Conservation (phyloP, 164 flowering plant genomes). For the Cinnamomum micranthum region DNA sequence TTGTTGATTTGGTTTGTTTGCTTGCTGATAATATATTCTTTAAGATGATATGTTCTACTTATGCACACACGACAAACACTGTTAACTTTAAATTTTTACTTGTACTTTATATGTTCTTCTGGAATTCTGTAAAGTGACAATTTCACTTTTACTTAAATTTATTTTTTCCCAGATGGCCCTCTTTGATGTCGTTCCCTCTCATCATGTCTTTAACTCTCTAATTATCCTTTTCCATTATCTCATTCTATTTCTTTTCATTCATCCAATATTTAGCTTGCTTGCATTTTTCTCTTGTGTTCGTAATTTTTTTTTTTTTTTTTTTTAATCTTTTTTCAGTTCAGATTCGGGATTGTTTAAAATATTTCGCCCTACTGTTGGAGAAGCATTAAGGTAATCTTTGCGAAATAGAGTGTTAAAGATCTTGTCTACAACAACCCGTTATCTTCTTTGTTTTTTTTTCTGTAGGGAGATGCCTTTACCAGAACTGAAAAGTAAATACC, state of each 20-base stretch:
- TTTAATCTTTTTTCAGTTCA: constrained; percentile 43
- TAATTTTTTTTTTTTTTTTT: constrained; percentile 8
- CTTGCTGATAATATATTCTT: too few relatives aligned
- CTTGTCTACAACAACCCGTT: neutral
- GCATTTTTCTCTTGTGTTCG: neutral
- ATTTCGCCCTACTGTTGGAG: constrained; percentile 90
- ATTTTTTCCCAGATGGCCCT: too few relatives aligned
- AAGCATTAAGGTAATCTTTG: constrained; percentile 68
- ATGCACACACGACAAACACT: neutral
- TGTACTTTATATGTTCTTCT: too few relatives aligned
- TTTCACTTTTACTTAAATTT: too few relatives aligned
- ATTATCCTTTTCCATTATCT: too few relatives aligned
- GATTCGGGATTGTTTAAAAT: constrained; percentile 66
- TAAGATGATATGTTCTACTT: neutral
- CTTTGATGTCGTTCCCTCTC: too few relatives aligned
- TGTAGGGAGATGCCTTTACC: constrained; percentile 81
- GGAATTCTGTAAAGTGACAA: too few relatives aligned
- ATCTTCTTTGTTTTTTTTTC: constrained; percentile 2
- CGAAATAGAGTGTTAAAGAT: neutral
- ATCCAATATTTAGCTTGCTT: neutral
- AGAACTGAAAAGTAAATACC: constrained; percentile 75
- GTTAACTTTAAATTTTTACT: too few relatives aligned
- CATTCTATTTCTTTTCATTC: too few relatives aligned
- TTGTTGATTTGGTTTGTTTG: neutral
- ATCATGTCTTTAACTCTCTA: too few relatives aligned